Base-by-base conservation (phyloP, 805 yeast species). In the Lipomyces anomalus region DNA sequence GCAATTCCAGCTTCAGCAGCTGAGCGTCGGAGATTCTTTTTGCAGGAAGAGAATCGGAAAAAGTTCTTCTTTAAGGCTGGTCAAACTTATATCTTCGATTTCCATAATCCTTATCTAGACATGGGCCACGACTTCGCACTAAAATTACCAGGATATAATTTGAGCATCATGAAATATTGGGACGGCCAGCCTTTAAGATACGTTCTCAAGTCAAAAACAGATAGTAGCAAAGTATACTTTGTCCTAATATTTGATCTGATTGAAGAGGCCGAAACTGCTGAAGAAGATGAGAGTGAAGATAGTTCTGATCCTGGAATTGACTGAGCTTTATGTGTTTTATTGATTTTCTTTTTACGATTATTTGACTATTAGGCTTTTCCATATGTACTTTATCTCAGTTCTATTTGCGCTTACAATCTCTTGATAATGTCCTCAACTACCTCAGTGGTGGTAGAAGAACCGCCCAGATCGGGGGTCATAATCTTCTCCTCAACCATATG, bases 401-500 rank as follows among this genome's bases (percentile, higher is more conserved):
- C 22, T 41, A 28, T 28, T 28, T n/a, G n/a, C n/a, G 11, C 44
- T 60, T 65, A 72, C 30, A 76, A 58, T 51, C 79, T 67, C 57
- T 69, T 70, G 59, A 92, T 71, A 54, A 92, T 78, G 67, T 92
- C 97, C 50, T 80, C 82, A 53, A 84, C 69, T 52, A 92, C 98
- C 57, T 90, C 82, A 60, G 82, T 82, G 52, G 97, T 90, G 44
- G 92, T 65, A 46, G 92, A 79, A 47, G 72, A 71, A 62, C 99
- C 99, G 55, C 97, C 97, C 62, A 92, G 73, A 67, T 92, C 99
- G 48, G 97, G 97, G 34, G 98, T 90, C 67, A 77, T 80, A 63
- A 81, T 70, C 53, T 72, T 66, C 65, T 85, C 84, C 66, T 82
- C 96, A 57, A 75, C 69, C 70, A 92, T 75, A 72, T 88, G 86